Evolutionary conservation across 306 rosid genomes (phyloP).

Genomic region (Gleditsia sinensis): DNA sequence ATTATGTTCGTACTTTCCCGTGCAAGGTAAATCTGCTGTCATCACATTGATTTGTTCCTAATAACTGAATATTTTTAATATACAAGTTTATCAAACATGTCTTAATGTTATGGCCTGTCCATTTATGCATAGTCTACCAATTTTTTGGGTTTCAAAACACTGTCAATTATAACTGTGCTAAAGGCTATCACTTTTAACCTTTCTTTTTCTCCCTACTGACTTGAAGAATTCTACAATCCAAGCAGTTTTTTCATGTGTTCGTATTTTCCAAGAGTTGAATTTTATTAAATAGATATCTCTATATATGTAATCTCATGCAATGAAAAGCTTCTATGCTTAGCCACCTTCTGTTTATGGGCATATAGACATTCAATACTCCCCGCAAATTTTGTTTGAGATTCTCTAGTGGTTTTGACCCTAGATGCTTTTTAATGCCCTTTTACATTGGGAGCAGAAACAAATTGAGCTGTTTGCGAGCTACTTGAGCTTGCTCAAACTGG

Average conservation of each 20-base stretch:
- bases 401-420: background rate
- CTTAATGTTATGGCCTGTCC: background rate
- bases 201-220: background rate
- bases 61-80: no score
- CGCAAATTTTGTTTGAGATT: background rate
- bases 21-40: conserved; percentile 66
- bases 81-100: conserved; percentile 14
- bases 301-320: no score
- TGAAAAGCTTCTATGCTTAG: no score
- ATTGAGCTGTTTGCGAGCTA: background rate
- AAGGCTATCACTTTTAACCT: background rate
- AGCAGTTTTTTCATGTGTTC: no score
- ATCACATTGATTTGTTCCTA: conserved; percentile 11
- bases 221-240: no score
- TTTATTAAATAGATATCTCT: no score
- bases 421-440: background rate
- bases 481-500: no score
- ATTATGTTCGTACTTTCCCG: conserved; percentile 64
- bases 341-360: no score
- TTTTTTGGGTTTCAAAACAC: background rate
- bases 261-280: no score
- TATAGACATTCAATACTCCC: background rate
- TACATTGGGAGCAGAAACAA: background rate
- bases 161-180: background rate
- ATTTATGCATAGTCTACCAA: background rate